Conservation (phyloP, 495 filamentous ascomycete genomes). For the Aspergillus egyptiacus region DNA sequence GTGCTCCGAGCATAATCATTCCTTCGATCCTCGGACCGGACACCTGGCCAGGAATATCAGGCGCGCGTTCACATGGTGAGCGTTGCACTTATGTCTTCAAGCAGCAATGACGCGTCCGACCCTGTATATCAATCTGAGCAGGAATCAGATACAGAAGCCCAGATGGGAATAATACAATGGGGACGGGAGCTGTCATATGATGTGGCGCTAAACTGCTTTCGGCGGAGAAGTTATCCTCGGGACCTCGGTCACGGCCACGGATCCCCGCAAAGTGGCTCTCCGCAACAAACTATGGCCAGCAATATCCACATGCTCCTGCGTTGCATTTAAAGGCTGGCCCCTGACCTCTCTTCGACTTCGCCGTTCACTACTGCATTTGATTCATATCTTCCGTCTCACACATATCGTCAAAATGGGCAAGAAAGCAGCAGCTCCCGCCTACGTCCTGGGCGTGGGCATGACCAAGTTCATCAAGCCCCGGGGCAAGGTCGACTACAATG, state of each 20-base stretch:
- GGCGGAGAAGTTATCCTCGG: slow-evolving; percentile 17
- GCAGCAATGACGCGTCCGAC: no score
- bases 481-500: slow-evolving; percentile 61
- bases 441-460: slow-evolving; percentile 95
- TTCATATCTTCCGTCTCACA: neutral
- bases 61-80: neutral
- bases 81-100: neutral
- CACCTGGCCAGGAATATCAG: neutral
- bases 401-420: slow-evolving; percentile 37
- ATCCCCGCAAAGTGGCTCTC: slow-evolving; percentile 20
- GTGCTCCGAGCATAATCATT: neutral
- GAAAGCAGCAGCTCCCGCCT: slow-evolving; percentile 52
- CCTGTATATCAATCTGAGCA: no score
- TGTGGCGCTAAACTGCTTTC: neutral
- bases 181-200: neutral
- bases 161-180: neutral
- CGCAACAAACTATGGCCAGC: slow-evolving; percentile 9
- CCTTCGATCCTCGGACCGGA: slow-evolving; percentile 2
- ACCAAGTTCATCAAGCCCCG: slow-evolving; percentile 99
- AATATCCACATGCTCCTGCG: slow-evolving; percentile 7
- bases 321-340: slow-evolving; percentile 1
- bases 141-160: no score
- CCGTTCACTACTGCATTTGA: neutral
- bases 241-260: slow-evolving; percentile 17
- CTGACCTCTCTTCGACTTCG: neutral